Evolutionary conservation across 495 filamentous ascomycete genomes (phyloP).

Genomic region (Xanthoparmelia taractica): DNA sequence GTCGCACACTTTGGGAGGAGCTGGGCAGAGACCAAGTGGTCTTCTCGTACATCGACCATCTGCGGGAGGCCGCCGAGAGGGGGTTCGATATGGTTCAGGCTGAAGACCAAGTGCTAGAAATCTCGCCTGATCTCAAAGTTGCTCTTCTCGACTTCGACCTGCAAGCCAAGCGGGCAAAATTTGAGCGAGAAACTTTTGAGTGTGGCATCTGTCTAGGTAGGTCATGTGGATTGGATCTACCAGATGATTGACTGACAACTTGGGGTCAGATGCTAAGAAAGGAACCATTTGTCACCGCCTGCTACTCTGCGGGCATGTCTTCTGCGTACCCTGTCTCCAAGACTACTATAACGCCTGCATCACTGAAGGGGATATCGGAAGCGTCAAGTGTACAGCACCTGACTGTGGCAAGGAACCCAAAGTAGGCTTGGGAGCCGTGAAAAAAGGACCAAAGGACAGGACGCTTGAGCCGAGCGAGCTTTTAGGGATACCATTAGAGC

Average conservation of each 20-base stretch:
- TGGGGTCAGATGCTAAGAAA: conserved; percentile 72
- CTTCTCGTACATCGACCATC: conserved; percentile 76
- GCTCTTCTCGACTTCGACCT: conserved; percentile 72
- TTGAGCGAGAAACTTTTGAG: conserved; percentile 78
- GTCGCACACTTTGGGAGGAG: conserved; percentile 68
- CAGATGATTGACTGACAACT: conserved; percentile 23
- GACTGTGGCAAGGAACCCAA: conserved; percentile 49
- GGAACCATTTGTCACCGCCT: conserved; percentile 71
- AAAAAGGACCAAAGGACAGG: conserved; percentile 35
- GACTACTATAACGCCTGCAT: conserved; percentile 88
- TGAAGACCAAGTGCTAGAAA: conserved; percentile 38
- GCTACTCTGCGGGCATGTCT: conserved; percentile 77
- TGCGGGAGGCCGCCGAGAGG: conserved; percentile 71
- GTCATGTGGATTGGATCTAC: conserved; percentile 7
- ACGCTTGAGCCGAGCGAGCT: conserved; percentile 82
- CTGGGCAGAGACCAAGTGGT: conserved; percentile 67
- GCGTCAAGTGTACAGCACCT: conserved; percentile 68
- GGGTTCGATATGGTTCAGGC: conserved; percentile 63
- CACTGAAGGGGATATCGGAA: conserved; percentile 68
- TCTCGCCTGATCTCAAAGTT: conserved; percentile 57
- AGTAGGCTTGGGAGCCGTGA: conserved; percentile 5
- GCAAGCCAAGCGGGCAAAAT: conserved; percentile 60
- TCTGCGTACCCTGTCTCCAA: conserved; percentile 75
- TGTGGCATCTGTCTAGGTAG: conserved; percentile 75
- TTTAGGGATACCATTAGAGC: conserved; percentile 69